Evolutionary conservation across 495 filamentous ascomycete species (phyloP), one percentile per base, ranked within the genome.

Genomic region (Neurospora sp.): DNA sequence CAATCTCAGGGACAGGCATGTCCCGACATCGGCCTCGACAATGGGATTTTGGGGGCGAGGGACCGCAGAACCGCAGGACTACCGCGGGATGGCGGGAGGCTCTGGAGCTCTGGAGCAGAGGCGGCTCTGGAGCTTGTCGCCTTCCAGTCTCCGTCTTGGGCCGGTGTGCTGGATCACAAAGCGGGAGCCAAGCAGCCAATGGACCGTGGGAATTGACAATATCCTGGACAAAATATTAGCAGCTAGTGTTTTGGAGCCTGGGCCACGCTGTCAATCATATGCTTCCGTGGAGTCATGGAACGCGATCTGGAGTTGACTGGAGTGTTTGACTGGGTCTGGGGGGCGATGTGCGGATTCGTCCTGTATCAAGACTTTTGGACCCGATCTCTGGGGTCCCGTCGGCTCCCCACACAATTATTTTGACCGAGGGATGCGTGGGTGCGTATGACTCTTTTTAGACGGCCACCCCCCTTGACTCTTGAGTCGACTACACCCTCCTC

Each of bases 1-100:
- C 77, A 75, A 77, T 77, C 72, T 72, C 69, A 44, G 53, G 53
- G 27, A 61, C 53, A 6, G 22, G 69, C n/a, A 27, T 12, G 45
- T 47, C 75, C 77, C 77, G 77, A 78, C 74, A 77, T 77, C 75
- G 77, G 77, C 71, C 37, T 71, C 3, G 61, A 69, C 71, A 74
- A 71, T 71, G 37, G 27, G 27, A 31, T 31, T 3, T 31, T 3
- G 27, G 27, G 27, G 27, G 27, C 27, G 27, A 31, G 53, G 22
- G 53, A 59, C 47, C 45, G 45, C 45, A n/a, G 45, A 53, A 53
- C 45, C n/a, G 45, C 45, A 53, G 45, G 45, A 22, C 18, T 45
- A 22, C 45, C 22, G 47, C 22, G 47, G 47, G 47, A 59, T 2
- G 47, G 47, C 22, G 47, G 47, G 47, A 61, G 53, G 45, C n/a